phyloP scores from a whole-genome alignment of 2,329 filamentous ascomycete species.

The Exophiala alcalophila region DNA sequence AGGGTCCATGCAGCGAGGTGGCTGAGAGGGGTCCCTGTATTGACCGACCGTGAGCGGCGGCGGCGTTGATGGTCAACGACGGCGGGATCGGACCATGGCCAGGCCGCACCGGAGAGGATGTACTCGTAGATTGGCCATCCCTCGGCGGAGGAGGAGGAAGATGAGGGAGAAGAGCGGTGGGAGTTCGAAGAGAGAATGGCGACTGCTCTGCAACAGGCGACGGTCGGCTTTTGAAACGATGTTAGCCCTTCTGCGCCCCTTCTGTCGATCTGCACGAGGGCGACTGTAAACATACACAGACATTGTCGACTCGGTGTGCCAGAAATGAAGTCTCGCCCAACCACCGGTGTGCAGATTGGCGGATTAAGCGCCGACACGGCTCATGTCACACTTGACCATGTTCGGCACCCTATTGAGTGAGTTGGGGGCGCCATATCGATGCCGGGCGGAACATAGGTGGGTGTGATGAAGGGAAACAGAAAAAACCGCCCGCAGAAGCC shows the following conservation, averaged over 20 bases:
- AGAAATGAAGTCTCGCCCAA: constrained; percentile 9
- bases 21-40: constrained; percentile 42
- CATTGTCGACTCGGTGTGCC: constrained; percentile 12
- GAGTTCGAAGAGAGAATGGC: constrained; percentile 20
- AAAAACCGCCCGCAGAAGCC: no score
- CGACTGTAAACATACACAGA: constrained; percentile 22
- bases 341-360: constrained; percentile 19
- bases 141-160: constrained; percentile 32
- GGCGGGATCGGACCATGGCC: constrained; percentile 44
- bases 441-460: constrained; percentile 3
- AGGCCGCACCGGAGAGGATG: constrained; percentile 39
- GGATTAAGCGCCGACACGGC: constrained; percentile 23
- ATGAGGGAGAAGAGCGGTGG: constrained; percentile 19
- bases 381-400: constrained; percentile 21
- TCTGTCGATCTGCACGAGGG: no score
- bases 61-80: constrained; percentile 41
- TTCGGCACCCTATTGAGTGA: constrained; percentile 5
- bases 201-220: constrained; percentile 16
- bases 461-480: no score
- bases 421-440: constrained; percentile 6
- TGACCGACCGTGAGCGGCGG: constrained; percentile 31
- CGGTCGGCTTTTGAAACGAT: constrained; percentile 24
- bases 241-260: constrained; percentile 9
- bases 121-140: constrained; percentile 35
- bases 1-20: constrained; percentile 45